These are phyloP conservation scores for Talaromyces sp. DNA, from an alignment of 2,329 filamentous ascomycete species.

Conservation along the genomic window DNA sequence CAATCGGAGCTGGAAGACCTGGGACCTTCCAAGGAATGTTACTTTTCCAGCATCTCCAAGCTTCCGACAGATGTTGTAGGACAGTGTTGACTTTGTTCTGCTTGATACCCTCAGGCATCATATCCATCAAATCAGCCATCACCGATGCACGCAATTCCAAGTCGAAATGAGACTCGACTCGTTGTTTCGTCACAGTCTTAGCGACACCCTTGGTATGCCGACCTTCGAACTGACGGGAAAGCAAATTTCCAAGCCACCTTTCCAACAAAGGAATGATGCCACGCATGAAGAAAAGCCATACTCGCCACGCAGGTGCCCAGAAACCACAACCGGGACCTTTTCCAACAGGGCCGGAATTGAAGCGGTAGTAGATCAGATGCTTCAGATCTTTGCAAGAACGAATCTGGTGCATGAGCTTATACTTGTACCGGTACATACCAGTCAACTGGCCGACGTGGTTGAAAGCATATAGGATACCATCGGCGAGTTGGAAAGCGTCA, in stretches of 20 bases:
- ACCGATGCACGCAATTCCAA: conserved; percentile 94
- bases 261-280: conserved; percentile 96
- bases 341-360: conserved; percentile 93
- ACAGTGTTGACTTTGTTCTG: conserved; percentile 99
- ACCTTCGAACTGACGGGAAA: conserved; percentile 96
- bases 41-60: conserved; percentile 99
- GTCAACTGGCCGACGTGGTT: conserved; percentile 98
- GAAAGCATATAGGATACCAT: conserved; percentile 98
- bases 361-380: conserved; percentile 98
- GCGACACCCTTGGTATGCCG: conserved; percentile 98
- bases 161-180: conserved; percentile 97
- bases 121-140: conserved; percentile 98
- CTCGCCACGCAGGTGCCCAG: conserved; percentile 97
- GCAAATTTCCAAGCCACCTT: conserved; percentile 91
- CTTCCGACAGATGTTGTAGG: conserved; percentile 92
- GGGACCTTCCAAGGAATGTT: conserved; percentile 99
- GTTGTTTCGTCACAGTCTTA: conserved; percentile 98
- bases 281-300: conserved; percentile 99
- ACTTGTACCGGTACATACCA: conserved; percentile 99
- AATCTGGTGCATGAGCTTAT: conserved; percentile 99
- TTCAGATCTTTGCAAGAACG: conserved; percentile 98
- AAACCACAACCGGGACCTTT: conserved; percentile 98
- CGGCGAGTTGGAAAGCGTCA: conserved; percentile 95
- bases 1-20: conserved; percentile 89
- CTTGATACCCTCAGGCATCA: conserved; percentile 99